Base-by-base conservation (phyloP, 75 land plant species). In the Gnetum montanum region DNA sequence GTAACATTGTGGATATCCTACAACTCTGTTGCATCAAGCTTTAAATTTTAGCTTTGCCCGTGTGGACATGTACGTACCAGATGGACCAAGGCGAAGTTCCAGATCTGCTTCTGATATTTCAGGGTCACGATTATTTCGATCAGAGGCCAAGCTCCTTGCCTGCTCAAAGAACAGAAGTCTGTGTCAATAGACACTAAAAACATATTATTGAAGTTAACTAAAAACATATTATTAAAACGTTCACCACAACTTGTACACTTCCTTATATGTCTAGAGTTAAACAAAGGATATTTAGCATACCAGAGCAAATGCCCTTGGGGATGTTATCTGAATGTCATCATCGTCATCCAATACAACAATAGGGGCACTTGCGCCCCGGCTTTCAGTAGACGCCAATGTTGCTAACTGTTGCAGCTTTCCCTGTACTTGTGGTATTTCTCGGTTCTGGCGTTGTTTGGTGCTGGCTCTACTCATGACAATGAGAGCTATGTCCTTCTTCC, bases 301-400 rank as follows among this genome's bases (percentile, higher is more conserved):
- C 35, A 3, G 57, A 61, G 26, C 16, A 34, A 50, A 61, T 20
- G 64, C 31, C 26, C 58, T 25, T 47, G 63, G 58, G 16, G 55
- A 48, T 22, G 64, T 50, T 40, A 51, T 15, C 6, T 34, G 29
- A 3, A 61, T 43, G 26, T 61, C 64, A 36, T 61, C 64, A 12
- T 34, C 64, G 22, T 49, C 59, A 18, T 49, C 40, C 26, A 47
- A 11, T 20, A 61, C 40, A 20, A 37, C 16, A 35, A 61, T 50
- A 12, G 64, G 37, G 36, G 24, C 20, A 30, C 33, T 52, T 13
- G 34, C 4, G 55, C 55, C 55, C 55, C 31, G 18, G 10, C 3
- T 52, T n/a, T 13, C 4, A 3, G 16, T 20, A 33, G 35, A 16
- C 23, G 20, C 55, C 55, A 33, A 52, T 52, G 22, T 52, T 15